Evolutionary conservation across 768 basidiomycete species (phyloP).

Genomic region (Amanita polypyramis): DNA sequence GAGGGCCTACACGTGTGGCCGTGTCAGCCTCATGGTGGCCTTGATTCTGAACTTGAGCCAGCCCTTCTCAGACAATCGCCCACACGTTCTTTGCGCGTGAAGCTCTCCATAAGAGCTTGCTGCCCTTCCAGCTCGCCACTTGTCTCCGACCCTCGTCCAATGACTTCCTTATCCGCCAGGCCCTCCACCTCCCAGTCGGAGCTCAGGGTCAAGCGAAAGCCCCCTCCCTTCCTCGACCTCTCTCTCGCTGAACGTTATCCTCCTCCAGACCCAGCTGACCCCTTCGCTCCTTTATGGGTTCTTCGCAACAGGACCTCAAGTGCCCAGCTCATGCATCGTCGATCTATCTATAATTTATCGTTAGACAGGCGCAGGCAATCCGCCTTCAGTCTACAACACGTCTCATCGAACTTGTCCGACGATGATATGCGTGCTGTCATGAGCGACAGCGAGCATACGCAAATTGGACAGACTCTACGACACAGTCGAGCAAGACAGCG

Average conservation of each 20-base stretch:
- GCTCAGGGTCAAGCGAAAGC: constrained; percentile 39
- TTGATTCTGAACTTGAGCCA: constrained; percentile 4
- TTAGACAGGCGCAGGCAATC: constrained; percentile 7
- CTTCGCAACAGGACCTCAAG: constrained; percentile 50
- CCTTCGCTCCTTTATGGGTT: constrained; percentile 59
- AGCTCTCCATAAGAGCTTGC: constrained; percentile 2
- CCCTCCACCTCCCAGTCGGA: constrained; percentile 6
- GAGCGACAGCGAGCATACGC: constrained; percentile 4
- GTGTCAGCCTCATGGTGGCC: constrained; percentile 7
- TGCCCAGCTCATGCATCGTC: constrained; percentile 20
- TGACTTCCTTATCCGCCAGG: constrained; percentile 2
- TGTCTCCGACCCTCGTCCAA: neutral
- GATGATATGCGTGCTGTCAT: constrained; percentile 4
- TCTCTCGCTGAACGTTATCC: constrained; percentile 42
- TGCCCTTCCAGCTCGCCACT: neutral
- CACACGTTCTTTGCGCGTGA: constrained; percentile 5
- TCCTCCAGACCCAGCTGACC: constrained; percentile 55
- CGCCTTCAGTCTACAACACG: constrained; percentile 5
- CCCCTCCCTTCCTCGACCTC: constrained; percentile 40
- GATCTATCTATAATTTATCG: constrained; percentile 10
- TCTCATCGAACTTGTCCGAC: neutral
- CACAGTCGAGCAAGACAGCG: constrained; percentile 3
- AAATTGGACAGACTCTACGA: neutral
- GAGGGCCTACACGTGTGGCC: constrained; percentile 5
- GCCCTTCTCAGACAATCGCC: constrained; percentile 2